Evolutionary conservation across 176 grass and related monocot genomes (phyloP), one percentile per base, ranked within the genome.

Genomic region (Oryza punctata): DNA sequence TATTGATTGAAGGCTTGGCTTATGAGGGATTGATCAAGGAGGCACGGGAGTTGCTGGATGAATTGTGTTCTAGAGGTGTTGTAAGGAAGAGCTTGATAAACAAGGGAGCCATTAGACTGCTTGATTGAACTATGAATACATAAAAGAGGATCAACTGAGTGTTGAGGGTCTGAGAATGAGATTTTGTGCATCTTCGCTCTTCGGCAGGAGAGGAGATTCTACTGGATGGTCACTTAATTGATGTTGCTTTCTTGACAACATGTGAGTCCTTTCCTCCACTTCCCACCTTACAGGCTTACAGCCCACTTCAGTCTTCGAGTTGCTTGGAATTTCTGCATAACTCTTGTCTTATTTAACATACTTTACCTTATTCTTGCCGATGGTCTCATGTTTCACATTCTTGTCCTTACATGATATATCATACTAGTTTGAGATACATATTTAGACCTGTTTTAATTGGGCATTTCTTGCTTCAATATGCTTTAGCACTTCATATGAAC

Each of bases 1-100:
- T 92, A 67, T 54, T 92, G 45, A 65, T 92, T 72, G 91, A 92
- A 75, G 91, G 91, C 26, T 81, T 92, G 77, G 84, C 87, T 77
- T 89, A 89, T 69, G 87, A 85, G 43, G 87, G 91, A 59, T 75
- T 89, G 16, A 33, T 69, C 83, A 74, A 64, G 46, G 84, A 81
- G 84, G 91, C 91, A 69, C 69, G 63, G 18, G 91, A 89, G 41
- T 63, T 92, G 67, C 71, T 86, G 8, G 70, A 35, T 63, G 71
- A 87, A 27, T 57, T 92, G 38, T 79, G 87, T 59, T 79, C 65
- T 64, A 77, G 65, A 78, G 81, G 85, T 69, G 91, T 89, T 3
- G 52, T 82, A 41, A 77, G 60, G 28, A 87, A 87, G 72, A 87
- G 45, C 12, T 52, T 82, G 67, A 52, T 77, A 65, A 77, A 82